Base-by-base conservation (phyloP, 1,284 basidiomycete species). In the Naganishia sp. region DNA sequence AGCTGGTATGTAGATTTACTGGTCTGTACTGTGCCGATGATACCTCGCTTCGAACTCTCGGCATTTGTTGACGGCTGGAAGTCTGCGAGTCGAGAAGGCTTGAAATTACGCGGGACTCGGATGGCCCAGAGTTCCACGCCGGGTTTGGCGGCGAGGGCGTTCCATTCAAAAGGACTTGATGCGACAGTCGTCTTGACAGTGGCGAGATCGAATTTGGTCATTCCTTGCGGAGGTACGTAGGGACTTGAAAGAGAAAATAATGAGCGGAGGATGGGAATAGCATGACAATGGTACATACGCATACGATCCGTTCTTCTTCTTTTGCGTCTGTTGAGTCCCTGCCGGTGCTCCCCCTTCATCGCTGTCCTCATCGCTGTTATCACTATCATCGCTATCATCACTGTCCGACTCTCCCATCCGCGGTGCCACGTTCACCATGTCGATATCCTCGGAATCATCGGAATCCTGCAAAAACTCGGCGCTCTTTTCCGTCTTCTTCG, bases 61-160 rank as follows among this genome's bases (percentile, higher is more conserved):
- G 28, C 54, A 44, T 7, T 3, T 54, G 54, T 5, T 2, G 65
- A 21, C 3, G 65, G 45, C 28, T 61, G 16, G 6, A 68, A 55
- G 42, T 61, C 49, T 23, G 46, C 39, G 7, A 80, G 65, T 18
- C 74, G 71, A 13, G 75, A 70, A 3, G 77, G 49, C 68, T 79
- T 79, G 68, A 80, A 70, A 75, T 79, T 75, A 10, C 64, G 52
- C 0, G 79, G 79, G 10, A 75, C 71, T n/a, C 79, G 70, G 61
- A 80, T 74, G 18, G 77, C 74, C 79, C 79, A 80, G 11, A 80
- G 68, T 68, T 80, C 75, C 1, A 77, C 69, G 3, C 72, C 73
- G 3, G 70, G 68, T 59, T 74, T 73, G 10, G 46, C 55, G 7
- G 73, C 71, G 28, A 80, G 64, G 18, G 69, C 66, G 25, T 77